Evolutionary conservation across 1,284 basidiomycete genomes (phyloP), one percentile per base, ranked within the genome.

Genomic region (Fomitopsis pinicola): DNA sequence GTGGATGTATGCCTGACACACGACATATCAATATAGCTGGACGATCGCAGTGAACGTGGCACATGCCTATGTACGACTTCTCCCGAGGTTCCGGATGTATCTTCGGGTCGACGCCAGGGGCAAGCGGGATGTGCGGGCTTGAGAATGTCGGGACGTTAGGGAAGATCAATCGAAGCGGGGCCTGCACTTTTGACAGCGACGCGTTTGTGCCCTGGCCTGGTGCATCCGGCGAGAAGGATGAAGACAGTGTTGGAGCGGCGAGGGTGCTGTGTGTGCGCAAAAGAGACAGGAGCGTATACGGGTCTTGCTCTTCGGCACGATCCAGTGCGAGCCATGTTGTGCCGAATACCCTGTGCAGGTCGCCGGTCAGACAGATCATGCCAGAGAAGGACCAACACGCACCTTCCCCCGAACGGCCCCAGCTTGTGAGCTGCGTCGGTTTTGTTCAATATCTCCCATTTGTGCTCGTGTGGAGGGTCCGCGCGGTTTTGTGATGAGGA

Each of bases 241-340:
- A 12, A 36, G 65, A 50, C 15, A 67, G 64, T 26, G 66, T 64
- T 7, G 70, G 59, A 19, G 58, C 28, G 66, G 89, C 83, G 44
- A 94, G 81, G 0, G 87, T 82, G 59, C 85, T 83, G 71, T 95
- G 92, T 0, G 87, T 86, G 42, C 90, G 83, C 87, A 91, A 92
- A 35, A 95, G 78, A 3, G 91, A 85, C 55, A 94, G 82, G 35
- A 95, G 78, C 0, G 91, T 89, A 59, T 91, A 86, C 58, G 87
- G 85, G 69, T 87, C 87, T 83, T 71, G 70, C 12, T 66, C 59
- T 60, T 67, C 59, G 6, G 69, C 64, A n/a, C 63, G 63, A 38
- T 69, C 73, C 10, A 70, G 68, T 17, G 71, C 62, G 17, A 73
- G 60, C 69, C 71, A 72, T 22, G 69, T 69, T 7, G 71, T 71